phyloP scores from a whole-genome alignment of 177 flowering plant genomes.

The Vitis hybrid region DNA sequence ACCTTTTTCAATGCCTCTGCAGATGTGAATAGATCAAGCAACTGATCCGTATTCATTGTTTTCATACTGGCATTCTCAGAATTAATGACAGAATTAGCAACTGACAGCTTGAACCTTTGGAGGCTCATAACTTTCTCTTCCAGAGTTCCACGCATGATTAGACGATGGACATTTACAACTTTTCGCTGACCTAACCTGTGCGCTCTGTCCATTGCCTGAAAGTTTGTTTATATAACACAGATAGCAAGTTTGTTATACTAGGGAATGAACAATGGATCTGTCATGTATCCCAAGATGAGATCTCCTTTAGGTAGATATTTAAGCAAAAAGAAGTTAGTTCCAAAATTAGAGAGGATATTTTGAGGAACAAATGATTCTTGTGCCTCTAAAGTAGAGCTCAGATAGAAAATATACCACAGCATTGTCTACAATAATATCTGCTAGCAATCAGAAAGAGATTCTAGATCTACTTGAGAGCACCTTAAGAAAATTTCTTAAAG shows the following conservation, averaged over 20 bases:
- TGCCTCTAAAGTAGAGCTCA: too few species aligned
- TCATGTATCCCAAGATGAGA: too few species aligned
- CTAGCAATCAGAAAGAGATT: too few species aligned
- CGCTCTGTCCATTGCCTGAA: slow-evolving; percentile 99
- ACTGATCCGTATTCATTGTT: slow-evolving; percentile 97
- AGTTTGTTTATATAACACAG: neutral
- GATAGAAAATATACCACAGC: too few species aligned
- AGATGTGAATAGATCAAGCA: slow-evolving; percentile 91
- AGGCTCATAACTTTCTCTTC: slow-evolving; percentile 99
- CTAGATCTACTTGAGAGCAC: too few species aligned
- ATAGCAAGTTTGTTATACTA: neutral
- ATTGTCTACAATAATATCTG: too few species aligned
- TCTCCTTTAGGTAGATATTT: too few species aligned
- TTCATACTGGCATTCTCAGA: slow-evolving; percentile 95
- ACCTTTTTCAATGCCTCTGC: slow-evolving; percentile 75
- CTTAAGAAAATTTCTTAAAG: too few species aligned
- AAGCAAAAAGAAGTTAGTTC: too few species aligned
- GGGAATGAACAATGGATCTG: too few species aligned
- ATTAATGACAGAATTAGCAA: slow-evolving; percentile 93
- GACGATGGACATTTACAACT: slow-evolving; percentile 96
- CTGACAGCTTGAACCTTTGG: slow-evolving; percentile 87
- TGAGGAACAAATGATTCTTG: neutral
- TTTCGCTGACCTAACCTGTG: slow-evolving; percentile 92
- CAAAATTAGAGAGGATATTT: neutral
- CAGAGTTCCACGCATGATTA: slow-evolving; percentile 96